These are phyloP conservation scores for Pseudocercospora cruenta DNA, from an alignment of 2,329 filamentous ascomycete genomes.

Conservation along the genomic window DNA sequence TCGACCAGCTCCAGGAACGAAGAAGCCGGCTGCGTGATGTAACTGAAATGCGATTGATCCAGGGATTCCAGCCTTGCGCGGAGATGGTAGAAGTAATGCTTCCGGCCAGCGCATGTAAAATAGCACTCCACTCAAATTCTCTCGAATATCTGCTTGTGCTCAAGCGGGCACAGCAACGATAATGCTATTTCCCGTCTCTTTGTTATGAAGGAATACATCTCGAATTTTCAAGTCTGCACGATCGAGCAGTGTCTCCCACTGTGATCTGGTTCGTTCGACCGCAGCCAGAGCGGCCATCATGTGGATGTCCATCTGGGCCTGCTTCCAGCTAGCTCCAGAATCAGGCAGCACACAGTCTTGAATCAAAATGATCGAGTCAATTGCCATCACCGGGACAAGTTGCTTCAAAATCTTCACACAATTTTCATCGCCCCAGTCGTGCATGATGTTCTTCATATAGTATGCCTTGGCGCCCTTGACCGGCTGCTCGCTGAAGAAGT, in stretches of 20 bases:
- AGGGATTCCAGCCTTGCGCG: not conserved
- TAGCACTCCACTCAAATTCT: not conserved
- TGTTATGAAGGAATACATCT: slow-evolving; percentile 1
- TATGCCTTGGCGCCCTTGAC: slow-evolving; percentile 27
- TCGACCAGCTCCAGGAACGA: not conserved
- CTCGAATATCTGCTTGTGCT: not conserved
- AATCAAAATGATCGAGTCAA: slow-evolving; percentile 5
- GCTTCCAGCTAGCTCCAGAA: slow-evolving; percentile 6
- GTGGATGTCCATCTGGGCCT: slow-evolving; percentile 16
- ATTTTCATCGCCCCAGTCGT: slow-evolving; percentile 28
- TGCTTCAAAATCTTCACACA: slow-evolving; percentile 24
- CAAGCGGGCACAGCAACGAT: slow-evolving; percentile 9
- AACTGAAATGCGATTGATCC: not conserved
- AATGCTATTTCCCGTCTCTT: slow-evolving; percentile 15
- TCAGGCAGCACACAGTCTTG: slow-evolving; percentile 22
- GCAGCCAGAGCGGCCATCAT: slow-evolving; percentile 22
- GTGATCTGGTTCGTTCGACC: slow-evolving; percentile 15
- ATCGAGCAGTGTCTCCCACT: slow-evolving; percentile 20
- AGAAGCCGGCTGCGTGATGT: not conserved
- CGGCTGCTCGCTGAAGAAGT: slow-evolving; percentile 24
- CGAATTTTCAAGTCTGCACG: slow-evolving; percentile 16
- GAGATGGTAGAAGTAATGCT: not conserved
- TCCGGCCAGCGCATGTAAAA: not conserved
- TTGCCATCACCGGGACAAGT: slow-evolving; percentile 17
- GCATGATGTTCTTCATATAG: slow-evolving; percentile 31